phyloP scores from a whole-genome alignment of 345 rosid species.

The Microcos paniculata region DNA sequence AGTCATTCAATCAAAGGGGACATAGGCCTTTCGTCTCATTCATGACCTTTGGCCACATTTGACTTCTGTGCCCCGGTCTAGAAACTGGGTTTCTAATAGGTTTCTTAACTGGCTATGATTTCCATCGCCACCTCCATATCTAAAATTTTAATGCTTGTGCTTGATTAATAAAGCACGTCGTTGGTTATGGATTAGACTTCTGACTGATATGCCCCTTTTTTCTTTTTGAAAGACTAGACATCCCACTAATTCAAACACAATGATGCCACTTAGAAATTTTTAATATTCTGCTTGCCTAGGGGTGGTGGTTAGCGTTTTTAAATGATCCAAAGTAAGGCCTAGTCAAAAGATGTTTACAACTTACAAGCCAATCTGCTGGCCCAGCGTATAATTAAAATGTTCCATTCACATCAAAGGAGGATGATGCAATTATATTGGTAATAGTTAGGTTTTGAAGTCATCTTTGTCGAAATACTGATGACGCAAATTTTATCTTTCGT shows the following conservation, averaged over 20 bases:
- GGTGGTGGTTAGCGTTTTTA: background rate
- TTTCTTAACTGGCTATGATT: background rate
- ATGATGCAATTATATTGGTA: conserved; percentile 12
- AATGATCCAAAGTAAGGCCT: conserved; percentile 7
- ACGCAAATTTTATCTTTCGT: background rate
- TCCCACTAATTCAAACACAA: conserved; percentile 16
- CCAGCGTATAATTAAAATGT: conserved; percentile 11
- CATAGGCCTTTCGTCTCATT: conserved; percentile 5
- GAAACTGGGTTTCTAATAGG: background rate
- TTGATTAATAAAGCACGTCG: background rate
- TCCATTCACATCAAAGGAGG: conserved; percentile 1
- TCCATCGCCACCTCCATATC: background rate
- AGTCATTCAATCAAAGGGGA: conserved; percentile 11
- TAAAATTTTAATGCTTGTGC: background rate
- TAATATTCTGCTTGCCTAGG: conserved; percentile 3
- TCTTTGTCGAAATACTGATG: conserved; percentile 4
- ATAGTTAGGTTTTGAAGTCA: conserved; percentile 12
- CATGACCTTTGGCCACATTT: background rate
- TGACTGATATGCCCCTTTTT: background rate
- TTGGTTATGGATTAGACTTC: conserved; percentile 12
- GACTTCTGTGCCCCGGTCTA: conserved; percentile 7
- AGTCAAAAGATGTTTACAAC: conserved; percentile 21
- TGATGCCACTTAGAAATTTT: conserved; percentile 1
- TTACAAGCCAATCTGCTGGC: conserved; percentile 13
- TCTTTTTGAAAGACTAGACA: conserved; percentile 8